Evolutionary conservation across 805 yeast genomes (phyloP), one percentile per base, ranked within the genome.

Genomic region (Candida maltosa): DNA sequence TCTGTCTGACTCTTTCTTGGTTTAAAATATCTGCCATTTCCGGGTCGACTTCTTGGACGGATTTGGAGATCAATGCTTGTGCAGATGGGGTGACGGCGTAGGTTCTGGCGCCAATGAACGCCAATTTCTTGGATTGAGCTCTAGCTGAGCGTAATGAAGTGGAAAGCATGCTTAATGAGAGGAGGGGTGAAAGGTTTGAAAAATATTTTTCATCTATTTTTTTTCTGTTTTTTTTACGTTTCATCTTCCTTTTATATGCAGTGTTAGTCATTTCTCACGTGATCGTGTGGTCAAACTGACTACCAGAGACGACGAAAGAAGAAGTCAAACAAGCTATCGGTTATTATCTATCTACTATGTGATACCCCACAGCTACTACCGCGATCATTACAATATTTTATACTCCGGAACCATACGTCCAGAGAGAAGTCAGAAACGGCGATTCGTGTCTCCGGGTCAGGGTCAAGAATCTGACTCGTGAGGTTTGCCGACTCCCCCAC

Each of bases 1-100:
- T 84, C 70, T 91, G 98, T 67, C 98, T 82, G 52, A 69, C 71
- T 44, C 78, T 77, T 64, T 91, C 97, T 37, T 75, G 75, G 45
- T 75, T 70, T 59, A 89, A 70, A 60, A 91, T 88, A 35, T 75
- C 70, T 45, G 77, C 79, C 68, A 89, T 87, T 60, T 89, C 96
- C 31, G 94, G 91, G 58, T 88, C 97, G 39, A 79, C 71, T 28
- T 79, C 83, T 40, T 73, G 59, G 41, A 83, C 82, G 53, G 70
- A 71, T 45, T 79, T 75, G 34, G 84, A 81, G 34, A 81, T 69
- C 40, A 82, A 59, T 34, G 67, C 63, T 51, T 65, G 44, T 2
- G 46, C 44, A 81, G 75, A 56, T 44, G 78, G 70, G 24, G 88
- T 78, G 47, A 83, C 69, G 30, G 88, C 84, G 73, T 84, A 83